A percentile compares a stretch with the other conserved stretches of the same genome.
Evolutionary conservation across 2,329 filamentous ascomycete species (phyloP).

Genomic region (Ascochyta fabae): DNA sequence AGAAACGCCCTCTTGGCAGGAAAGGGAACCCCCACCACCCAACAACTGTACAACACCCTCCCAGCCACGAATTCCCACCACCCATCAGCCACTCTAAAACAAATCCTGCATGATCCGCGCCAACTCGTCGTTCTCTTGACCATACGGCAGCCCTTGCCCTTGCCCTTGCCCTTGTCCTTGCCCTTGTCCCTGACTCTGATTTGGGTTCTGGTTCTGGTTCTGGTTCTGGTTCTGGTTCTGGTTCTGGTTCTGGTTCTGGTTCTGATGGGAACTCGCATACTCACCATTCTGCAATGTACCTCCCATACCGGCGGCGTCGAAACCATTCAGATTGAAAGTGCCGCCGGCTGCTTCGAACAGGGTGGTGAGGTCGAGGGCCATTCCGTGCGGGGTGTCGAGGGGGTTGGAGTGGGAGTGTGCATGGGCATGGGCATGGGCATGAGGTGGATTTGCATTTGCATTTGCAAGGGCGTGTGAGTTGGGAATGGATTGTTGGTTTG

Average conservation of each 20-base stretch:
- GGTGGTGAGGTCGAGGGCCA: slow-evolving; percentile 68
- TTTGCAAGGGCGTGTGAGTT: no score
- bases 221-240: no score
- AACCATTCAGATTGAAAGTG: slow-evolving; percentile 39
- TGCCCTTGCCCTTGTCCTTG: background rate
- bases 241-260: no score
- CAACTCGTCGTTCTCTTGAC: slow-evolving; percentile 65
- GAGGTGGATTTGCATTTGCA: no score
- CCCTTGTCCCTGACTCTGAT: background rate
- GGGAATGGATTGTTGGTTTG: no score
- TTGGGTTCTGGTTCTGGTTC: no score
- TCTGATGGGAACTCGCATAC: background rate
- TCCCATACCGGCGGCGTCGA: slow-evolving; percentile 35
- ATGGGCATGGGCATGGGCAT: no score
- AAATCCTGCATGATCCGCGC: slow-evolving; percentile 65
- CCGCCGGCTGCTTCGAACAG: slow-evolving; percentile 69
- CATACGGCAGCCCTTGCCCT: slow-evolving; percentile 51
- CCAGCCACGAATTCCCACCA: no score
- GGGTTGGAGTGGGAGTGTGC: slow-evolving; percentile 28
- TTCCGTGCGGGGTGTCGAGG: slow-evolving; percentile 62
- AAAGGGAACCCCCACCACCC: no score
- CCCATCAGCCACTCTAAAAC: slow-evolving; percentile 51
- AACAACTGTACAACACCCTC: no score
- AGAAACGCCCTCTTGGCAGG: no score
- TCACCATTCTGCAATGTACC: slow-evolving; percentile 49